Evolutionary conservation across 2,329 filamentous ascomycete species (phyloP).

Genomic region (Beauveria brongniartii): DNA sequence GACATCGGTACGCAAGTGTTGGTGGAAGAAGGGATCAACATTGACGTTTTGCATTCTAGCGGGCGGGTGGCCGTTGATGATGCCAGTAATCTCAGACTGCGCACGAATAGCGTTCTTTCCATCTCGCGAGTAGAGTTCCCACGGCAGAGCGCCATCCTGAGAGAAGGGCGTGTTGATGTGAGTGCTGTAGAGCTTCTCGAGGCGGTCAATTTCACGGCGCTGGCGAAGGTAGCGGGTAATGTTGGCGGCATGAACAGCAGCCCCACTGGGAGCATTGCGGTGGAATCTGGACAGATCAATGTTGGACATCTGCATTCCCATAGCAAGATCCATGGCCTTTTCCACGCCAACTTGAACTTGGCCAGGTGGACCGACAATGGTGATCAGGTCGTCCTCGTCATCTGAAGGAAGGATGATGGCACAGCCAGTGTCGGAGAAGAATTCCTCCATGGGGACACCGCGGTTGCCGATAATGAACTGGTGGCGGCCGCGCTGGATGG

Average conservation of each 20-base stretch:
- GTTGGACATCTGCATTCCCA: conserved; percentile 75
- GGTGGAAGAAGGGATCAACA: conserved; percentile 73
- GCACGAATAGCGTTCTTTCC: conserved; percentile 74
- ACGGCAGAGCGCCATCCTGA: conserved; percentile 62
- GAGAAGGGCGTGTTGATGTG: conserved; percentile 75
- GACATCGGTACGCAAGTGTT: conserved; percentile 59
- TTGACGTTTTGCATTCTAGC: conserved; percentile 58
- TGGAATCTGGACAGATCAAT: conserved; percentile 79
- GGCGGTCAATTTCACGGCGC: conserved; percentile 69
- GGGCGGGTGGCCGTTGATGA: conserved; percentile 67
- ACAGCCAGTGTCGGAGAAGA: conserved; percentile 86
- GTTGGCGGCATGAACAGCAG: conserved; percentile 72
- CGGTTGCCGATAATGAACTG: conserved; percentile 90
- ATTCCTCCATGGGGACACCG: conserved; percentile 72
- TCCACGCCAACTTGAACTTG: conserved; percentile 69
- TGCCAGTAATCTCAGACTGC: conserved; percentile 64
- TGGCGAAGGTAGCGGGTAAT: conserved; percentile 82
- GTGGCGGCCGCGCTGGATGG: conserved; percentile 79
- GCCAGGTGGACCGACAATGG: conserved; percentile 71
- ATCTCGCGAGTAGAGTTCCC: conserved; percentile 83
- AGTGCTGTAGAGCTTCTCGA: conserved; percentile 75
- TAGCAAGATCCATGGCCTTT: conserved; percentile 80
- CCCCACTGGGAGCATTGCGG: conserved; percentile 61
- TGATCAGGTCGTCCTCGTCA: conserved; percentile 74
- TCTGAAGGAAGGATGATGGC: conserved; percentile 72